Percentiles rank a stretch among this genome's conserved stretches.
Conservation (phyloP, 352 stramenopile species). For the Blastocystis hominis region DNA sequence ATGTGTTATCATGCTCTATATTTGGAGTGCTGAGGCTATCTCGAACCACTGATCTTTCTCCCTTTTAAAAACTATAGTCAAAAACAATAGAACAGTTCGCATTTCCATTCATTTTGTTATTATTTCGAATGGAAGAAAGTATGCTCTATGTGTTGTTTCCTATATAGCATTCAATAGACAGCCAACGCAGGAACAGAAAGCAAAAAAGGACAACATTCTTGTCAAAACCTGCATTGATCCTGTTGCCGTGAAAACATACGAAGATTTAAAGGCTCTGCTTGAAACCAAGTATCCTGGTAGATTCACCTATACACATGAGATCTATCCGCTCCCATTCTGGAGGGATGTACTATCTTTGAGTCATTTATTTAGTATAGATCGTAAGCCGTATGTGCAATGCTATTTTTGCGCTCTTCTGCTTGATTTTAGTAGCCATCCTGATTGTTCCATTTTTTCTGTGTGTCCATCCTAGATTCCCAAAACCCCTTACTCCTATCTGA, state of each 20-base stretch:
- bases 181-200: neutral
- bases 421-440: constrained; percentile 28
- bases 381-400: neutral
- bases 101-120: neutral
- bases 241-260: constrained; percentile 48
- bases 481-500: constrained; percentile 39
- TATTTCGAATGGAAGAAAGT: neutral
- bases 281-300: neutral
- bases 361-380: neutral
- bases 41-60: neutral
- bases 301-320: constrained; percentile 23
- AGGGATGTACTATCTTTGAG: neutral
- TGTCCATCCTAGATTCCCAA: constrained; percentile 21
- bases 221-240: constrained; percentile 38
- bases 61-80: neutral
- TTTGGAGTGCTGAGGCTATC: neutral
- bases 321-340: constrained; percentile 37
- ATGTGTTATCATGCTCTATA: neutral
- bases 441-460: neutral
- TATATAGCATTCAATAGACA: neutral
- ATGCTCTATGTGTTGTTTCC: neutral
- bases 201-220: neutral
- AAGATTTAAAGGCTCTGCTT: constrained; percentile 30
- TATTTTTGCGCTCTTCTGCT: constrained; percentile 46
- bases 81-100: neutral